A percentile compares a stretch with the other conserved stretches of the same genome.
Evolutionary conservation across 805 yeast genomes (phyloP).

Genomic region (Candida ulmi): DNA sequence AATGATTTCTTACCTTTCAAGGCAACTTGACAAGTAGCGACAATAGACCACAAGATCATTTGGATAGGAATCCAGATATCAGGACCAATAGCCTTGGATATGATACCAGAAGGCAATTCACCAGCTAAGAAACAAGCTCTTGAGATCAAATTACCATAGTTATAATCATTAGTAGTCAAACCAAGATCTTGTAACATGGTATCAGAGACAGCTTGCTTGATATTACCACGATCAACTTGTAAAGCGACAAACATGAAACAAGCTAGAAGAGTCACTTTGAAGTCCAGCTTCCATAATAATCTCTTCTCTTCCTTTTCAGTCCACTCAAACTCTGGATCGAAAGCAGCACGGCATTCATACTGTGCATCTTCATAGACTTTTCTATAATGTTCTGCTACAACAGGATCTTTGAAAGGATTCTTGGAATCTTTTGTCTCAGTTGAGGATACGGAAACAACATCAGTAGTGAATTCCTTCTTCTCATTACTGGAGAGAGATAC

Average conservation of each 20-base stretch:
- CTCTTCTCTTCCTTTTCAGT: slow-evolving; percentile 42
- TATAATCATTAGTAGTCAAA: slow-evolving; percentile 52
- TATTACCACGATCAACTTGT: slow-evolving; percentile 52
- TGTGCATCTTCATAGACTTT: slow-evolving; percentile 39
- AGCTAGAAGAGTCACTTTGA: slow-evolving; percentile 49
- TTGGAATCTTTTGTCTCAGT: no score
- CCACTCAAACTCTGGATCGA: slow-evolving; percentile 58
- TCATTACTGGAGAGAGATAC: no score
- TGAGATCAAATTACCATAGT: slow-evolving; percentile 50
- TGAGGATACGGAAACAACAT: no score
- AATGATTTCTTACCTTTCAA: slow-evolving; percentile 37
- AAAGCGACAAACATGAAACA: slow-evolving; percentile 52
- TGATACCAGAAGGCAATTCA: slow-evolving; percentile 59
- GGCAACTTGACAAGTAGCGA: slow-evolving; percentile 46
- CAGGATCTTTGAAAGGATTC: slow-evolving; percentile 31
- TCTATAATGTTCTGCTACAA: slow-evolving; percentile 38
- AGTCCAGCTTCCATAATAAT: slow-evolving; percentile 45
- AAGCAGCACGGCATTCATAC: slow-evolving; percentile 48
- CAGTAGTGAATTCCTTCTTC: no score
- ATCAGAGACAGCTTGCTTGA: slow-evolving; percentile 54
- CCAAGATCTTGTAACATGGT: slow-evolving; percentile 45
- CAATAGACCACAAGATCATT: slow-evolving; percentile 52
- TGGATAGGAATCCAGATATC: slow-evolving; percentile 58
- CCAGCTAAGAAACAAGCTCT: slow-evolving; percentile 44
- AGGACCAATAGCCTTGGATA: slow-evolving; percentile 56